Evolutionary conservation across 768 basidiomycete genomes (phyloP).

Genomic region (Xanthoconium stramineum): DNA sequence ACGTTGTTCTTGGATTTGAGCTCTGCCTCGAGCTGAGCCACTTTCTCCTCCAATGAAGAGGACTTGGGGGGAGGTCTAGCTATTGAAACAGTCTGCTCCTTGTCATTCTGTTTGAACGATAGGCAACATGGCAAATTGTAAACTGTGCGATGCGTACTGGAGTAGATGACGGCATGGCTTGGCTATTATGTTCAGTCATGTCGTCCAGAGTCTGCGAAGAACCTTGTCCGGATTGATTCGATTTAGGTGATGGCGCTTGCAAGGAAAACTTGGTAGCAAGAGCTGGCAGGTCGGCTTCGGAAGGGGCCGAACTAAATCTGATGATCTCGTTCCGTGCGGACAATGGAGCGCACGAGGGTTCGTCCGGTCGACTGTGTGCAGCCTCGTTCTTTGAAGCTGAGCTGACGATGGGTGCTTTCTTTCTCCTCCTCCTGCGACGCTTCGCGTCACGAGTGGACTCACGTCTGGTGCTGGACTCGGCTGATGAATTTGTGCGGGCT

Average conservation of each 20-base stretch:
- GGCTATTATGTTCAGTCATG: background rate
- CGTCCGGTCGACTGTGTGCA: conserved; percentile 3
- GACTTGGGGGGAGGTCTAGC: background rate
- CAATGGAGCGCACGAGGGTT: conserved; percentile 17
- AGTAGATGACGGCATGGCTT: conserved; percentile 10
- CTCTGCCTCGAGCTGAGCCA: conserved; percentile 44
- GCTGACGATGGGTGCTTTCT: conserved; percentile 26
- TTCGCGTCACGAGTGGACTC: conserved; percentile 24
- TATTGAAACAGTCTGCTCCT: background rate
- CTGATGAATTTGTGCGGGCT: conserved; percentile 18
- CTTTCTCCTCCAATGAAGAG: conserved; percentile 17
- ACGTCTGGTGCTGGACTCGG: conserved; percentile 13
- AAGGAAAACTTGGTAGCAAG: background rate
- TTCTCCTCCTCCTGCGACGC: conserved; percentile 29
- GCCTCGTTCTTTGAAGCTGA: conserved; percentile 9
- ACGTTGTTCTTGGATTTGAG: conserved; percentile 41
- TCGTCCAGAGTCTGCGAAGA: background rate
- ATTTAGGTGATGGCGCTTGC: conserved; percentile 1
- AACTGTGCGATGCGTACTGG: conserved; percentile 10
- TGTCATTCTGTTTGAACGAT: conserved; percentile 12
- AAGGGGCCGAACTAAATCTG: conserved; percentile 23
- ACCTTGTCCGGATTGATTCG: background rate
- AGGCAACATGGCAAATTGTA: background rate
- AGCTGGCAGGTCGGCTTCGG: conserved; percentile 8
- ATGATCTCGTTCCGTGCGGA: conserved; percentile 25